Evolutionary conservation across 164 flowering plant species (phyloP).

Genomic region (Paratinospora sagittata): DNA sequence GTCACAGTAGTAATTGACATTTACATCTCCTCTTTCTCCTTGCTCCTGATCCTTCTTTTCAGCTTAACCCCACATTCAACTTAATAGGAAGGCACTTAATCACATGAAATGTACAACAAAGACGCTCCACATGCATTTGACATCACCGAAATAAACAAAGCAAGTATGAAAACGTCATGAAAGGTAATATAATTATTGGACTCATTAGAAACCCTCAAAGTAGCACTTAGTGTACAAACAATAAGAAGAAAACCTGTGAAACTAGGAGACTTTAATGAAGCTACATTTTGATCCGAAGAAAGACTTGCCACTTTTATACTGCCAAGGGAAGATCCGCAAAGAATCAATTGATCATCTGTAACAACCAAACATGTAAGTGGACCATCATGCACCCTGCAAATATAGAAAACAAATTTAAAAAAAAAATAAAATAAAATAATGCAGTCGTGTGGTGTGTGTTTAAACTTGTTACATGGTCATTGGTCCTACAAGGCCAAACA

Average conservation of each 20-base stretch:
- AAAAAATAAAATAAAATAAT: conserved; percentile 1
- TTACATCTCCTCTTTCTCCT: neutral
- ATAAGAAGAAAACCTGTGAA: conserved; percentile 39
- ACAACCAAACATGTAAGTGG: conserved; percentile 63
- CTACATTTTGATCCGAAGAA: conserved; percentile 52
- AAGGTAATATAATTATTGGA: neutral
- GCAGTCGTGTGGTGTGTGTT: neutral
- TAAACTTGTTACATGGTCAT: neutral
- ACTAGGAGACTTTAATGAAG: conserved; percentile 38
- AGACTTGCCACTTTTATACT: conserved; percentile 50
- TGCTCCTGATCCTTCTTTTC: no score
- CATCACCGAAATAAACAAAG: neutral
- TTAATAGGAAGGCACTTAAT: neutral
- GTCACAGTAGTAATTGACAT: neutral
- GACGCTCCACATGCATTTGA: neutral
- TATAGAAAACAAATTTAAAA: neutral
- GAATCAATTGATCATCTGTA: conserved; percentile 59
- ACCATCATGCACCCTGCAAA: conserved; percentile 67
- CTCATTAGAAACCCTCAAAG: neutral
- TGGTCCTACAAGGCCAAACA: neutral
- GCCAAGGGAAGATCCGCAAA: conserved; percentile 78
- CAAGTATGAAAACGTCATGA: neutral
- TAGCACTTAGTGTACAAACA: neutral
- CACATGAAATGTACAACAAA: neutral
- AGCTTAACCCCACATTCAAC: neutral